These are phyloP conservation scores for Lichtheimia hyalospora DNA, from an alignment of 371 early-diverging fungal species.

Conservation along the genomic window DNA sequence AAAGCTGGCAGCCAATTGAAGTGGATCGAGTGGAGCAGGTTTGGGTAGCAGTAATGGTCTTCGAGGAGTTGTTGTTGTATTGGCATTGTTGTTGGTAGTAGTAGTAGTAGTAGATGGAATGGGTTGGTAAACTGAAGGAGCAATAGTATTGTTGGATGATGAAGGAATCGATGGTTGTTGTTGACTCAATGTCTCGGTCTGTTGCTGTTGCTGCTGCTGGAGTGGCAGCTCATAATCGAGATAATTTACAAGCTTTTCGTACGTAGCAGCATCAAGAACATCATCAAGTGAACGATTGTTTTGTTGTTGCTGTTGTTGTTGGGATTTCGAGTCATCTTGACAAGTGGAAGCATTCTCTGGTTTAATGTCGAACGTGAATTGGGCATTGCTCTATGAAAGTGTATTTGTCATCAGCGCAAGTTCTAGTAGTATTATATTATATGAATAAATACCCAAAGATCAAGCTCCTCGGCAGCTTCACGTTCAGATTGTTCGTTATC, in stretches of 20 bases:
- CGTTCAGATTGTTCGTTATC: conserved; percentile 30
- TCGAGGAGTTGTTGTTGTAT: conserved; percentile 35
- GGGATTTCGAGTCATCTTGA: conserved; percentile 42
- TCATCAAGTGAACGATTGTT: background rate
- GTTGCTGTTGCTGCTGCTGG: conserved; percentile 31
- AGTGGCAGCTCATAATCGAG: conserved; percentile 43
- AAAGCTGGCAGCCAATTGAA: background rate
- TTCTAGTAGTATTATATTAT: background rate
- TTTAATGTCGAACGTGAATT: conserved; percentile 64
- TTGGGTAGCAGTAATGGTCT: conserved; percentile 11
- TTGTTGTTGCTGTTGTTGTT: conserved; percentile 6
- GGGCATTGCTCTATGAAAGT: conserved; percentile 52
- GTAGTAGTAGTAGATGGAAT: background rate
- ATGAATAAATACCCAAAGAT: conserved; percentile 41
- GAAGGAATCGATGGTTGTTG: conserved; percentile 11
- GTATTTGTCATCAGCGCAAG: background rate
- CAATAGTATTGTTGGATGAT: background rate
- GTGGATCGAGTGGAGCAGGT: conserved; percentile 12
- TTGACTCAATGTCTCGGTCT: background rate
- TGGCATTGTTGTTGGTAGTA: conserved; percentile 16
- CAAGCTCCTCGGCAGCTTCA: conserved; percentile 49
- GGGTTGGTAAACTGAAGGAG: background rate
- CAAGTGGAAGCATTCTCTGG: conserved; percentile 53
- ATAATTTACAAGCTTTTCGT: conserved; percentile 41
- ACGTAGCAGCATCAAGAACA: conserved; percentile 35